Evolutionary conservation across 2,329 filamentous ascomycete genomes (phyloP).

Genomic region (Cercospora sp.): DNA sequence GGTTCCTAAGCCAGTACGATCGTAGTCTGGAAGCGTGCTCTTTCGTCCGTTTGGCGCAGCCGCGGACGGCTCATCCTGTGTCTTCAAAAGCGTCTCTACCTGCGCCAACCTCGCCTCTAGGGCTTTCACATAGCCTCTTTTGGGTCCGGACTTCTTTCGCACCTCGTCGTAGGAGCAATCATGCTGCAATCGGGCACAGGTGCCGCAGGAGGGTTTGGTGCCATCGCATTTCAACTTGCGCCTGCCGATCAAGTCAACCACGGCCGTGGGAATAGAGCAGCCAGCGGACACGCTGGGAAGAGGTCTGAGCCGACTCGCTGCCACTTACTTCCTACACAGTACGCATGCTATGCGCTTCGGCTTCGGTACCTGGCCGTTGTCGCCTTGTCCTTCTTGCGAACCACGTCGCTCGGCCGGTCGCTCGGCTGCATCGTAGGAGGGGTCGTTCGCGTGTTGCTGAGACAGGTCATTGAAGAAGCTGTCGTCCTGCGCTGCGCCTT

Average conservation of each 20-base stretch:
- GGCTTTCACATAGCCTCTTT: constrained; percentile 91
- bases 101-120: constrained; percentile 83
- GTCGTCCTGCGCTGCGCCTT: constrained; percentile 30
- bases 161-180: constrained; percentile 89
- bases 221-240: constrained; percentile 91
- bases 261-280: not conserved
- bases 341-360: constrained; percentile 91
- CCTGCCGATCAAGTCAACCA: constrained; percentile 48
- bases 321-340: constrained; percentile 63
- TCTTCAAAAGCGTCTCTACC: constrained; percentile 87
- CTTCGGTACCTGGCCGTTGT: constrained; percentile 41
- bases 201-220: constrained; percentile 78
- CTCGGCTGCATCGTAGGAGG: constrained; percentile 51
- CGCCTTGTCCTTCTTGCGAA: constrained; percentile 51
- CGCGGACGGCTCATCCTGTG: constrained; percentile 51
- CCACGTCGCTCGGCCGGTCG: constrained; percentile 64
- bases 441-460: constrained; percentile 43
- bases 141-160: constrained; percentile 89
- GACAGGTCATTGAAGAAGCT: constrained; percentile 60
- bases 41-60: not conserved
- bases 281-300: not conserved
- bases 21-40: constrained; percentile 24
- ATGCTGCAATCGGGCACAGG: constrained; percentile 82
- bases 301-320: not conserved
- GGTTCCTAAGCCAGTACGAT: constrained; percentile 24